A percentile compares a stretch with the other conserved stretches of the same genome.
Evolutionary conservation across 1,284 basidiomycete genomes (phyloP).

Genomic region (Mrakiaceae sp.): DNA sequence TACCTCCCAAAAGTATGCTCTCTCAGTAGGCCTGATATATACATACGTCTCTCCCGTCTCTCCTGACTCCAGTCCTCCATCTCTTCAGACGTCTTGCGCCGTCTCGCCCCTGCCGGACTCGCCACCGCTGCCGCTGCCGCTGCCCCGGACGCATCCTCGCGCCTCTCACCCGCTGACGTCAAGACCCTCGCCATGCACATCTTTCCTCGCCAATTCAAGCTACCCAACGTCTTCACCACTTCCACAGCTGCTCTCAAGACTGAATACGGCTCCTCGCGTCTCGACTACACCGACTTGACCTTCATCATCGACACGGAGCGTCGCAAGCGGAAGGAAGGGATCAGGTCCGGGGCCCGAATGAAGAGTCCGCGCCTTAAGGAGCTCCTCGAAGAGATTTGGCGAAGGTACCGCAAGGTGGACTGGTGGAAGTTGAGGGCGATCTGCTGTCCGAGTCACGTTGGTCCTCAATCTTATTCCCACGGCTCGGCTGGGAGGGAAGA

Average conservation of each 20-base stretch:
- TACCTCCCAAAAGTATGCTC: constrained; percentile 5
- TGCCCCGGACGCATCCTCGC: no score
- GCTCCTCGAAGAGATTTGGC: neutral
- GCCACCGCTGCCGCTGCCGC: no score
- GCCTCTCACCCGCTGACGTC: neutral
- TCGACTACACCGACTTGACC: neutral
- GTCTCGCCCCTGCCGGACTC: no score
- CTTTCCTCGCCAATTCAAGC: constrained; percentile 63
- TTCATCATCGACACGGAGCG: no score
- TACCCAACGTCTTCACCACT: constrained; percentile 47
- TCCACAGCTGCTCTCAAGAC: neutral
- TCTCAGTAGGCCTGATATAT: no score
- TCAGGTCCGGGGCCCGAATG: neutral
- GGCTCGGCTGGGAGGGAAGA: no score
- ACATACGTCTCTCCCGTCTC: no score
- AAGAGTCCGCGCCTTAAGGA: no score
- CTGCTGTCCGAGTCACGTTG: constrained; percentile 12
- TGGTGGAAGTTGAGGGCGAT: constrained; percentile 11
- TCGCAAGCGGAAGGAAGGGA: neutral
- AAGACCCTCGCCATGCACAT: constrained; percentile 49
- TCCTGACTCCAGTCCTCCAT: no score
- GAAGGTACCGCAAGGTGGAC: neutral
- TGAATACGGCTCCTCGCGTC: neutral
- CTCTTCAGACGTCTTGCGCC: no score
- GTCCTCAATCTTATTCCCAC: neutral